Base-by-base conservation (phyloP, 108 stramenopile genomes). In the Nannochloropsis salina region DNA sequence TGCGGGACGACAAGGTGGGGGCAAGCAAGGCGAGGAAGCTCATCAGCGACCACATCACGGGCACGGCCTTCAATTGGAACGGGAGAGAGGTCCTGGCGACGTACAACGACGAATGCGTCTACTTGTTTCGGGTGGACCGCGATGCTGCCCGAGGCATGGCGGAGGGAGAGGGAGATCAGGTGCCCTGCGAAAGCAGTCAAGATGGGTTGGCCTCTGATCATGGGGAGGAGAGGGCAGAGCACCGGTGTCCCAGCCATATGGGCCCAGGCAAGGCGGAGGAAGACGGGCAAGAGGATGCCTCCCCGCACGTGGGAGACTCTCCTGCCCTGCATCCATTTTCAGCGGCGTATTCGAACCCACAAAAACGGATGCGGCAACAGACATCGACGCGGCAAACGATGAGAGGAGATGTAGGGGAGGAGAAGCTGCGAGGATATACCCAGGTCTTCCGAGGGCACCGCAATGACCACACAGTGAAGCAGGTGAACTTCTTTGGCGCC, bases 1-100 rank as follows among this genome's bases (percentile, higher is more conserved):
- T 74, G 61, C 15, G 61, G 61, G 61, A n/a, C 15, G 61, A 2
- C 20, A 74, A n/a, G 61, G 61, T 2, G 1, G 61, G 61, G 0
- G 61, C 20, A n/a, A 74, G 61, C 6, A 74, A 74, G 15, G 61
- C 61, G 61, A 31, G 31, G 81, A 12, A 40, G 12, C 41, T 42
- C 41, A 1, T 10, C 41, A 11, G 11, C 41, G 80, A 80, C 45
- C 84, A 83, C 80, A 79, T 89, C 21, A 89, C 88, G n/a, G 88
- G 88, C n/a, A 44, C 44, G 21, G 85, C 85, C 8, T 47, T 86
- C 31, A 89, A 89, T 44, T 89, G 88, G 88, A 85, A 82, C 82
- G 88, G 88, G 9, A 42, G 80, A 31, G 88, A 89, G 85, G 85
- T 42, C 42, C 41, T 89, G 74, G 85, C 85, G 80, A 89, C 88